Evolutionary conservation across 2,329 filamentous ascomycete genomes (phyloP).

Genomic region (Fusarium sp.): DNA sequence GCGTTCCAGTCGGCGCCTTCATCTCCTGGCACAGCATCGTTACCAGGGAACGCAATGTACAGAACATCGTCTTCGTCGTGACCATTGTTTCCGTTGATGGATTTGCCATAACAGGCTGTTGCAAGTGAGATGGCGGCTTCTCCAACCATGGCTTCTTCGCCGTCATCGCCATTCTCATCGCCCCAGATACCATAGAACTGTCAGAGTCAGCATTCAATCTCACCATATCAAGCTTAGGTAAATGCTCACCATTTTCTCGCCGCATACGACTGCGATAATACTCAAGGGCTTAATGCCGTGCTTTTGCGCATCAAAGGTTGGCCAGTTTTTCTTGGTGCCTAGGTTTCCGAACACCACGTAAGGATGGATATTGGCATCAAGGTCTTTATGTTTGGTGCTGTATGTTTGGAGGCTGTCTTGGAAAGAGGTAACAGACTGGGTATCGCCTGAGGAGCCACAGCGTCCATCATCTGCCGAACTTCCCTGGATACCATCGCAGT

Average conservation of each 20-base stretch:
- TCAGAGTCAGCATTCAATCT: background rate
- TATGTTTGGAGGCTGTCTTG: constrained; percentile 53
- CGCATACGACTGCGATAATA: constrained; percentile 67
- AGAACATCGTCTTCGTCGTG: constrained; percentile 69
- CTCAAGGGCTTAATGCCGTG: constrained; percentile 63
- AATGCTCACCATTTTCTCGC: constrained; percentile 56
- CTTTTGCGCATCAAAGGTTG: constrained; percentile 56
- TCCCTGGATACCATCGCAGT: constrained; percentile 65
- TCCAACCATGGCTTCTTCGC: constrained; percentile 61
- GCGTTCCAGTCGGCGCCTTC: constrained; percentile 67
- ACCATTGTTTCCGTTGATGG: constrained; percentile 66
- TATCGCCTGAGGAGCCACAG: constrained; percentile 59
- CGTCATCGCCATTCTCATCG: constrained; percentile 68
- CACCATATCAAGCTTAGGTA: accelerated
- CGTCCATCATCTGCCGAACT: constrained; percentile 57
- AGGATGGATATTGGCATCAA: constrained; percentile 64
- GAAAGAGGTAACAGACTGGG: constrained; percentile 63
- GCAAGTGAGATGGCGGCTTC: constrained; percentile 70
- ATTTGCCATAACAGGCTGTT: constrained; percentile 66
- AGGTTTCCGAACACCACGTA: constrained; percentile 67
- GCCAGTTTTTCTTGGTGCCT: constrained; percentile 49
- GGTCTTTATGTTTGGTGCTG: constrained; percentile 53
- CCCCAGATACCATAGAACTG: constrained; percentile 71
- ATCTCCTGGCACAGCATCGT: constrained; percentile 67
- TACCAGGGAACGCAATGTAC: constrained; percentile 70